Conservation (phyloP, 129 eudicot genomes). For the Oenanthe sinensis region DNA sequence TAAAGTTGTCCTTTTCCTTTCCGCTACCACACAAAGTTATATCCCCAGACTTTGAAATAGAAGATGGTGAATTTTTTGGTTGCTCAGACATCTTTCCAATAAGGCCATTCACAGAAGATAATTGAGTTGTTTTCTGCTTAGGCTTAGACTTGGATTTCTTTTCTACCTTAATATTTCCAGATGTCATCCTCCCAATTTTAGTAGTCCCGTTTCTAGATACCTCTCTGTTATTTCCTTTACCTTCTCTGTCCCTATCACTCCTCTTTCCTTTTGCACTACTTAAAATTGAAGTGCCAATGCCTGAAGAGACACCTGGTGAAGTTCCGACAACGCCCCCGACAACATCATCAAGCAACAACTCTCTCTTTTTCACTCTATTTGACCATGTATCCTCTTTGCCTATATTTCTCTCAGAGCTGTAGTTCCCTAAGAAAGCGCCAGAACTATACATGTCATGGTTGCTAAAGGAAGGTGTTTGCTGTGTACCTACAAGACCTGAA, state of each 20-base stretch:
- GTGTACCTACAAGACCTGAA: slow-evolving; percentile 37
- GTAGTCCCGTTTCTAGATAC: slow-evolving; percentile 47
- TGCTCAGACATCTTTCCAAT: slow-evolving; percentile 51
- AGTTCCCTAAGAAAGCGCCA: slow-evolving; percentile 19
- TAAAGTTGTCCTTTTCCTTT: slow-evolving; percentile 29
- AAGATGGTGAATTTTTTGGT: slow-evolving; percentile 33
- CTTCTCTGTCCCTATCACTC: slow-evolving; percentile 80
- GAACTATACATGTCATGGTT: slow-evolving; percentile 42
- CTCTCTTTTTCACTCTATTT: slow-evolving; percentile 56
- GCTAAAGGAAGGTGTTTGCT: slow-evolving; percentile 50
- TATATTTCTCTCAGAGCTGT: slow-evolving; percentile 30
- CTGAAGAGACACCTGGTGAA: slow-evolving; percentile 29
- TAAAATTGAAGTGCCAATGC: slow-evolving; percentile 38
- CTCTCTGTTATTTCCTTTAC: slow-evolving; percentile 45
- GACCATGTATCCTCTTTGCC: slow-evolving; percentile 57
- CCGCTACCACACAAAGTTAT: slow-evolving; percentile 23
- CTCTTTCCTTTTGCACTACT: slow-evolving; percentile 79
- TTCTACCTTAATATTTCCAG: slow-evolving; percentile 55
- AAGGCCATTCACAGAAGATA: slow-evolving; percentile 53
- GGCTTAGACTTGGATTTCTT: slow-evolving; percentile 61
- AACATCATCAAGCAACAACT: slow-evolving; percentile 64
- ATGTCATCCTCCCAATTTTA: slow-evolving; percentile 53
- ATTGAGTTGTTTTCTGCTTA: slow-evolving; percentile 68
- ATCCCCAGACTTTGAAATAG: slow-evolving; percentile 34
- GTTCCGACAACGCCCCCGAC: slow-evolving; percentile 45